Percentiles rank a stretch among this genome's conserved stretches.
phyloP scores from a whole-genome alignment of 2,329 filamentous ascomycete species.

The Niveomyces coronatus region DNA sequence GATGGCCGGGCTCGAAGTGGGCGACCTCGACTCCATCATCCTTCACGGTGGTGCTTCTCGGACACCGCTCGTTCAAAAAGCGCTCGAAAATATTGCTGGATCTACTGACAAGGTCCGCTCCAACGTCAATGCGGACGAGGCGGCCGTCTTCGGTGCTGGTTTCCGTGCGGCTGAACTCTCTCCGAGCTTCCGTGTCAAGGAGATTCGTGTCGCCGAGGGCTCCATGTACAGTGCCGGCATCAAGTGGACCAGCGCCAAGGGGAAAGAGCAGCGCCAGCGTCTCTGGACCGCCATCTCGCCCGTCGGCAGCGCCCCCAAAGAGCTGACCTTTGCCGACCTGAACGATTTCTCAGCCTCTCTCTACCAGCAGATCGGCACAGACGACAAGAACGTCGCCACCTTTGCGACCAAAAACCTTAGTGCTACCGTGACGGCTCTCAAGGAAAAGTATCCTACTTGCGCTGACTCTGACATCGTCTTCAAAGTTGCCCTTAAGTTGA shows the following conservation, averaged over 20 bases:
- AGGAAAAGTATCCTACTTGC: conserved; percentile 65
- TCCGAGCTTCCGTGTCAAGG: conserved; percentile 95
- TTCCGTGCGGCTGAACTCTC: conserved; percentile 90
- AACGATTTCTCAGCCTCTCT: conserved; percentile 74
- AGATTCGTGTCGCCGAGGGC: conserved; percentile 75
- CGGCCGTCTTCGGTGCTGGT: conserved; percentile 88
- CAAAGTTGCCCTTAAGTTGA: conserved; percentile 66
- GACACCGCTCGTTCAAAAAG: conserved; percentile 88
- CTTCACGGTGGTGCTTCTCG: conserved; percentile 83
- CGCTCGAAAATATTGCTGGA: conserved; percentile 67
- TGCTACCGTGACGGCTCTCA: conserved; percentile 65
- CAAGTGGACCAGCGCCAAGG: conserved; percentile 59
- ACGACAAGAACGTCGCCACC: conserved; percentile 51
- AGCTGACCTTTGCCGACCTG: conserved; percentile 71
- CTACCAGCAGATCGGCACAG: conserved; percentile 56
- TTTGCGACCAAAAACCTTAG: conserved; percentile 81
- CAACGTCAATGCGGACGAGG: conserved; percentile 95
- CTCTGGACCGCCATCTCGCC: conserved; percentile 72
- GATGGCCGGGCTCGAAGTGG: conserved; percentile 59
- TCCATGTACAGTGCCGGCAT: conserved; percentile 64
- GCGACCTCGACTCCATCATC: conserved; percentile 80
- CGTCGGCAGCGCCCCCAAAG: conserved; percentile 66
- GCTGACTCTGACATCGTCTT: conserved; percentile 66
- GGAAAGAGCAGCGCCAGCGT: conserved; percentile 66
- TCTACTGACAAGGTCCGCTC: conserved; percentile 70